These are phyloP conservation scores for Cryphonectria japonica DNA, from an alignment of 2,329 filamentous ascomycete species.

Conservation along the genomic window DNA sequence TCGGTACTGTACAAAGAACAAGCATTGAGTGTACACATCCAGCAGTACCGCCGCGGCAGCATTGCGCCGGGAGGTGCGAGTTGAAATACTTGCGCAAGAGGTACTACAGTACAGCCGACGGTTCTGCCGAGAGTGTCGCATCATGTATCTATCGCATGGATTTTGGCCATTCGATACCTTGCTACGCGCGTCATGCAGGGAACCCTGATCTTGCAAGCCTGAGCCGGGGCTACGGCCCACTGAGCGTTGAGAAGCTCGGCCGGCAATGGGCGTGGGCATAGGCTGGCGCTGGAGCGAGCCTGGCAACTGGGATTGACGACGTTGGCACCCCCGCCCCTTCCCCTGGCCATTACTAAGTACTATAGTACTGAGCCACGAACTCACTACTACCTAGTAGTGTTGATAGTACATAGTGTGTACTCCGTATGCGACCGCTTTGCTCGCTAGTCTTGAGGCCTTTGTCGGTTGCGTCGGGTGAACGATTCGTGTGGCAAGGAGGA, in stretches of 20 bases:
- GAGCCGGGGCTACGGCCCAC: conserved; percentile 18
- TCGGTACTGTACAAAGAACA: not conserved
- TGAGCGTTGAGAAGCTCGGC: conserved; percentile 10
- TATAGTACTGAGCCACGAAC: not conserved
- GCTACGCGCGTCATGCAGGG: conserved; percentile 28
- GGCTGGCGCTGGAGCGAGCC: conserved; percentile 22
- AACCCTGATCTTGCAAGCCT: conserved; percentile 18
- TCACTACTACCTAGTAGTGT: not conserved
- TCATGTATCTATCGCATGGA: conserved; percentile 14
- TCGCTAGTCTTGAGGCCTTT: conserved; percentile 13
- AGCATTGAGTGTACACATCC: not conserved
- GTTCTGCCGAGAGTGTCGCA: conserved; percentile 29
- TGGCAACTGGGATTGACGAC: conserved; percentile 11
- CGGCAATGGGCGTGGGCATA: conserved; percentile 21
- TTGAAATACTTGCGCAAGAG: conserved; percentile 19
- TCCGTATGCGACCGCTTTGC: conserved; percentile 7
- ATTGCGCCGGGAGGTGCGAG: no score
- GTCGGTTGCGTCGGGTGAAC: conserved; percentile 18
- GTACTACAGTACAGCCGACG: conserved; percentile 27
- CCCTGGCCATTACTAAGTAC: not conserved
- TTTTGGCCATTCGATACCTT: conserved; percentile 16
- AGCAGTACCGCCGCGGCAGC: not conserved
- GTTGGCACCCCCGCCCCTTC: not conserved
- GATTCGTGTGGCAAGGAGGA: conserved; percentile 27
- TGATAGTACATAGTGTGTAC: conserved; percentile 3